These are phyloP conservation scores for Pelargonium fulgidum DNA, from an alignment of 441 rosid genomes.

Conservation along the genomic window DNA sequence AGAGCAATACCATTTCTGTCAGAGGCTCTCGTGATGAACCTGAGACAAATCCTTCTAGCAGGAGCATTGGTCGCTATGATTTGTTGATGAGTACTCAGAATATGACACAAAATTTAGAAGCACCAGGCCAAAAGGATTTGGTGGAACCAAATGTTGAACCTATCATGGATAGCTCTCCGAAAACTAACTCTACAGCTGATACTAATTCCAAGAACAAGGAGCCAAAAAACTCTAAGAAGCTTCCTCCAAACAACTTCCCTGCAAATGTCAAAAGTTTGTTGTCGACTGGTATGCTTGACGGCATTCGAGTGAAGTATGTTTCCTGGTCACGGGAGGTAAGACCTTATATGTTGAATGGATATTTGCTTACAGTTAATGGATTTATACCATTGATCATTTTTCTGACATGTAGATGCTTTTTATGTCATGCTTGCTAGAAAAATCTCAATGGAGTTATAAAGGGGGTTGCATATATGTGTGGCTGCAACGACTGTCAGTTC, in stretches of 20 bases:
- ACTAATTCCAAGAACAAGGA: conserved; percentile 46
- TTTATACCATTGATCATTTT: neutral
- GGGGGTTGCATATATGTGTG: conserved; percentile 71
- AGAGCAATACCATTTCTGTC: conserved; percentile 39
- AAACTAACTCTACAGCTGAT: conserved; percentile 39
- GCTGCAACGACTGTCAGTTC: conserved; percentile 53
- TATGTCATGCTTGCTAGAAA: conserved; percentile 30
- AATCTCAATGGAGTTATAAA: conserved; percentile 60
- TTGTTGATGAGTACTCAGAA: conserved; percentile 37
- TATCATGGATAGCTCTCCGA: conserved; percentile 30
- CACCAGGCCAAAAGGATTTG: conserved; percentile 30
- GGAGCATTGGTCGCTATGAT: conserved; percentile 41
- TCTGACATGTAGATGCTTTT: conserved; percentile 12
- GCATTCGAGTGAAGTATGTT: conserved; percentile 64
- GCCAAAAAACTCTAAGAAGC: conserved; percentile 44
- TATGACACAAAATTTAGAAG: conserved; percentile 33
- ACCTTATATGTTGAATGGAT: neutral
- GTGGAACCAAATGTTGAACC: conserved; percentile 25
- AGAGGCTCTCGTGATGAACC: conserved; percentile 52
- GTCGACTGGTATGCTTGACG: conserved; percentile 79
- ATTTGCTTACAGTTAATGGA: too few relatives aligned
- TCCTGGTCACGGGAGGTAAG: conserved; percentile 66
- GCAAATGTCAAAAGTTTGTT: conserved; percentile 67
- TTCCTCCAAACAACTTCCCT: conserved; percentile 60
- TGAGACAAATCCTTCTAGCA: conserved; percentile 38